phyloP scores from a whole-genome alignment of 2,329 filamentous ascomycete species.

The Aspergillaceae sp. region DNA sequence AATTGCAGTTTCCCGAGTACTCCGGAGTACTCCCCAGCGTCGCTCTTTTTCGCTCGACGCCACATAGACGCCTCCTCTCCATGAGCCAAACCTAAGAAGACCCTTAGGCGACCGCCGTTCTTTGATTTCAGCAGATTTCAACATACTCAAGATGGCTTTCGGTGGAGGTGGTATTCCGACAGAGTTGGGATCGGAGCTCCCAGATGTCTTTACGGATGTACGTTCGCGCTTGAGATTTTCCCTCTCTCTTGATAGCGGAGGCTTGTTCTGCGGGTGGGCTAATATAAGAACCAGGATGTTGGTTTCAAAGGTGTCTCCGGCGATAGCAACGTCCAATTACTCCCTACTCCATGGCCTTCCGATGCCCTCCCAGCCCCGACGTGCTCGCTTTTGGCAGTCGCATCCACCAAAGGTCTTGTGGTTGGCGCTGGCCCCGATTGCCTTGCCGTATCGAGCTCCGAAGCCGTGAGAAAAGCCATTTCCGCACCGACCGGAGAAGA shows the following conservation, averaged over 20 bases:
- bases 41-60: constrained; percentile 33
- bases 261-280: constrained; percentile 2
- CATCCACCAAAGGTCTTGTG: constrained; percentile 68
- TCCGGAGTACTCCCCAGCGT: constrained; percentile 20
- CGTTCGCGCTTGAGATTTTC: constrained; percentile 9
- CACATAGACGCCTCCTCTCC: constrained; percentile 27
- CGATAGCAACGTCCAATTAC: constrained; percentile 69
- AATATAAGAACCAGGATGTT: constrained; percentile 47
- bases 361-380: constrained; percentile 63
- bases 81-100: constrained; percentile 28
- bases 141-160: constrained; percentile 51
- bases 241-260: not conserved
- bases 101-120: constrained; percentile 29
- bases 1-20: constrained; percentile 34
- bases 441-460: constrained; percentile 67
- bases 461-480: constrained; percentile 69
- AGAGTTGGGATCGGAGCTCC: constrained; percentile 57
- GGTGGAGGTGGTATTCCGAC: constrained; percentile 31
- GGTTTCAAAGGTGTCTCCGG: constrained; percentile 74
- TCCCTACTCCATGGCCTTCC: constrained; percentile 68
- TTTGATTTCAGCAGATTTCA: constrained; percentile 30
- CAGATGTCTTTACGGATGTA: constrained; percentile 77
- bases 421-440: constrained; percentile 79
- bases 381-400: constrained; percentile 75
- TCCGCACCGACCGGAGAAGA: constrained; percentile 49